phyloP scores from a whole-genome alignment of 345 rosid species.

The Fremontodendron californicum region DNA sequence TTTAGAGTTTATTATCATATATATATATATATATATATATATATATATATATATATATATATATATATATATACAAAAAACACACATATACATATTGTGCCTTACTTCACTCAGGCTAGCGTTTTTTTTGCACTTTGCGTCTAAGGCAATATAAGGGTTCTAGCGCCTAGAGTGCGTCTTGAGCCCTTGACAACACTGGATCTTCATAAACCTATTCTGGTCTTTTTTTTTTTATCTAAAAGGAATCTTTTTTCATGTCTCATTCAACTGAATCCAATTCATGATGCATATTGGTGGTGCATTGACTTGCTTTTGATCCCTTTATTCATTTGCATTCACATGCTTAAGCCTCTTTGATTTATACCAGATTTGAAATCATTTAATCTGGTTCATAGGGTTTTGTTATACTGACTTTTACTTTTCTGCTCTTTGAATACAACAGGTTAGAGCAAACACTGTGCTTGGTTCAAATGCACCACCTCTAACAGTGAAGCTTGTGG shows the following conservation, averaged over 20 bases:
- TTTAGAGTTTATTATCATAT: too few relatives aligned
- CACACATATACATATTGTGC: too few relatives aligned
- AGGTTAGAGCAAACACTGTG: conserved; percentile 83
- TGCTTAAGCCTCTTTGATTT: neutral
- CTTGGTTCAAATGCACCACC: conserved; percentile 82
- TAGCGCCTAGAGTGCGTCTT: too few relatives aligned
- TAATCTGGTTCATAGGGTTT: neutral
- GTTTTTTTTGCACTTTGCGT: too few relatives aligned
- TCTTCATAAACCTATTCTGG: neutral
- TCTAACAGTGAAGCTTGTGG: conserved; percentile 61
- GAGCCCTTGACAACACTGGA: too few relatives aligned
- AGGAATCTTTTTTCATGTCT: neutral
- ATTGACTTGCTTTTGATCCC: neutral
- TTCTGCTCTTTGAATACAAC: conserved; percentile 16
- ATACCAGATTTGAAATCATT: neutral
- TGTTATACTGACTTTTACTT: neutral
- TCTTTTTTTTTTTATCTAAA: neutral
- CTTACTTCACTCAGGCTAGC: too few relatives aligned
- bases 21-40: too few relatives aligned
- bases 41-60: too few relatives aligned
- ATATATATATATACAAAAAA: too few relatives aligned
- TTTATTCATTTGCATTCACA: neutral
- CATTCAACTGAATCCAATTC: neutral
- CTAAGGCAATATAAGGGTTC: too few relatives aligned
- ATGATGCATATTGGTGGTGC: neutral